phyloP scores from a whole-genome alignment of 371 early-diverging fungal species.

The Nematocida sp. region DNA sequence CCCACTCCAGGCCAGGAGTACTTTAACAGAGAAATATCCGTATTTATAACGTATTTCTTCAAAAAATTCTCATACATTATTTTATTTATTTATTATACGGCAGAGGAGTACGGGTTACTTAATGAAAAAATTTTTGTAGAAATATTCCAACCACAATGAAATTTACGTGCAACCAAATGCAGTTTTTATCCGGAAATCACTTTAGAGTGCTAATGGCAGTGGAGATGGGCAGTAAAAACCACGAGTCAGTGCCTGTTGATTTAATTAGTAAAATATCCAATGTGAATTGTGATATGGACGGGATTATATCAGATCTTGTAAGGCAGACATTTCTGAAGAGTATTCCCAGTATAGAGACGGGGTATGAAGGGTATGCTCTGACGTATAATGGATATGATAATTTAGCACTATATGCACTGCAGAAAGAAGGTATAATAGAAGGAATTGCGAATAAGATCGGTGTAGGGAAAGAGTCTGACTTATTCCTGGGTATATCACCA shows the following conservation, averaged over 20 bases:
- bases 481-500: slow-evolving; percentile 61
- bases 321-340: slow-evolving; percentile 62
- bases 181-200: slow-evolving; percentile 61
- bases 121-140: slow-evolving; percentile 47
- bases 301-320: slow-evolving; percentile 60
- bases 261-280: slow-evolving; percentile 56
- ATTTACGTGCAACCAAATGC: slow-evolving; percentile 63
- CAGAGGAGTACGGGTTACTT: slow-evolving; percentile 31
- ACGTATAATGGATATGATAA: slow-evolving; percentile 98
- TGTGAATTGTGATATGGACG: slow-evolving; percentile 55
- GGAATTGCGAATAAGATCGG: slow-evolving; percentile 97
- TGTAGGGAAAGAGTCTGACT: slow-evolving; percentile 92
- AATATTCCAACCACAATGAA: slow-evolving; percentile 36
- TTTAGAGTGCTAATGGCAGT: slow-evolving; percentile 62
- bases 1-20: slow-evolving; percentile 12
- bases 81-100: slow-evolving; percentile 22
- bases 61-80: slow-evolving; percentile 23
- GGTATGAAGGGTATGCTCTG: slow-evolving; percentile 78
- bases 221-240: slow-evolving; percentile 60
- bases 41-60: slow-evolving; percentile 24
- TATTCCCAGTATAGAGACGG: slow-evolving; percentile 24
- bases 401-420: slow-evolving; percentile 86
- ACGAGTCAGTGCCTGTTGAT: slow-evolving; percentile 56
- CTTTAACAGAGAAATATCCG: background rate
- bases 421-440: slow-evolving; percentile 76